Conservation (phyloP, 257 asterid genomes). For the Knoxia roxburghii region DNA sequence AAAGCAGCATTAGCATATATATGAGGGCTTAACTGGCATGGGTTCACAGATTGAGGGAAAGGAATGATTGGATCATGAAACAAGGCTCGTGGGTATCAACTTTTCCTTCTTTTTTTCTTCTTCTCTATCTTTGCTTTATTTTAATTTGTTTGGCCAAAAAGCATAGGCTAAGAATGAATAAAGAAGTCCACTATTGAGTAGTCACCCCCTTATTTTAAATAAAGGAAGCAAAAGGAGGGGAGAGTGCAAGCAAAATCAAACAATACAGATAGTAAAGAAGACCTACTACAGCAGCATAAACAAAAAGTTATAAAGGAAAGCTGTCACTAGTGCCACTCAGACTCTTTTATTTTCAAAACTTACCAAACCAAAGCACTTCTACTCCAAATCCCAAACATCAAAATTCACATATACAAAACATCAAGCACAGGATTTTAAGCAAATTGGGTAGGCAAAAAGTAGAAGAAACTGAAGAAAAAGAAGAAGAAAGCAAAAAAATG, state of each 20-base stretch:
- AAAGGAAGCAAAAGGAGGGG: conserved; percentile 28
- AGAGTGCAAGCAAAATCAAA: conserved; percentile 21
- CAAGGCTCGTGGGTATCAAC: conserved; percentile 66
- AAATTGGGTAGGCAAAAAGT: background rate
- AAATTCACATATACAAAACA: background rate
- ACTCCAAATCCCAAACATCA: conserved; percentile 15
- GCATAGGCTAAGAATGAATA: conserved; percentile 41
- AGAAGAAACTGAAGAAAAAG: background rate
- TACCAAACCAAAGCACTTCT: conserved; percentile 14
- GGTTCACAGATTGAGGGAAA: conserved; percentile 47
- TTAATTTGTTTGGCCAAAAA: conserved; percentile 41
- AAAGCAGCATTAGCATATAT: conserved; percentile 11
- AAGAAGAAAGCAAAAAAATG: conserved; percentile 33
- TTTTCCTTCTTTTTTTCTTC: conserved; percentile 22
- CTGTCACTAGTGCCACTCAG: conserved; percentile 23
- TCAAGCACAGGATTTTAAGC: conserved; percentile 21
- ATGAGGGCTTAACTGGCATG: conserved; percentile 43
- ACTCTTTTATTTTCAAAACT: conserved; percentile 18
- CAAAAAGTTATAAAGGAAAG: conserved; percentile 34
- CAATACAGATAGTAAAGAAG: conserved; percentile 38
- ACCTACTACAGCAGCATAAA: conserved; percentile 11
- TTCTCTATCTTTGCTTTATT: conserved; percentile 19
- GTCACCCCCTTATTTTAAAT: conserved; percentile 38
- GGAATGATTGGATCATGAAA: conserved; percentile 73
- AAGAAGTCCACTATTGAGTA: conserved; percentile 29